phyloP scores from a whole-genome alignment of 768 basidiomycete genomes.

The Collybia nuda region DNA sequence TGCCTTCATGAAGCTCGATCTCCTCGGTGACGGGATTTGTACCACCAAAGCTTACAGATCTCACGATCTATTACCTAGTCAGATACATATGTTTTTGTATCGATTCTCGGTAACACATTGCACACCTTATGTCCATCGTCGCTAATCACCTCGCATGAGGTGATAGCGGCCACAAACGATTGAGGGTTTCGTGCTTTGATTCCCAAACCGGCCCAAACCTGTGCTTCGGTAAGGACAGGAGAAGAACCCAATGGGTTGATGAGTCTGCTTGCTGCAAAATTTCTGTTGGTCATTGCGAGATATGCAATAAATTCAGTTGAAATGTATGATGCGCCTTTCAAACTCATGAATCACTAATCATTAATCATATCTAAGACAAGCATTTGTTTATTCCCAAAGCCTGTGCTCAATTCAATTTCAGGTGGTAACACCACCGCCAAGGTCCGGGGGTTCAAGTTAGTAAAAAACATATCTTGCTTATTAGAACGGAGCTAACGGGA shows the following conservation, averaged over 20 bases:
- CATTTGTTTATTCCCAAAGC: too few species aligned
- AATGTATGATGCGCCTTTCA: too few species aligned
- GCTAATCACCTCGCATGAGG: constrained; percentile 16
- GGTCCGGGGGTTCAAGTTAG: too few species aligned
- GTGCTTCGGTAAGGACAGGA: constrained; percentile 23
- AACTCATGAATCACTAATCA: too few species aligned
- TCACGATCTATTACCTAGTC: constrained; percentile 11
- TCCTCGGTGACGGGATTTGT: constrained; percentile 15
- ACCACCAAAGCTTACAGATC: constrained; percentile 14
- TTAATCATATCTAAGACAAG: too few species aligned
- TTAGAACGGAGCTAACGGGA: too few species aligned
- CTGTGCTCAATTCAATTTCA: too few species aligned
- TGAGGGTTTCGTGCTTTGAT: constrained; percentile 24
- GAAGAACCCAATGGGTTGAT: constrained; percentile 22
- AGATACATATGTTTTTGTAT: background rate
- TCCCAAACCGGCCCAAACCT: constrained; percentile 26
- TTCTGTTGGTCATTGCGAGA: background rate
- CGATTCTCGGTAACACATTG: background rate
- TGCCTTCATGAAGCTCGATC: constrained; percentile 18
- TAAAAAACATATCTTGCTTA: too few species aligned
- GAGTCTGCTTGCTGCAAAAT: constrained; percentile 23
- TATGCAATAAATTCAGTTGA: too few species aligned
- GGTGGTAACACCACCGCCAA: too few species aligned
- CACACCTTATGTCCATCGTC: constrained; percentile 20
- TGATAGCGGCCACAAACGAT: constrained; percentile 20